phyloP scores from a whole-genome alignment of 371 early-diverging fungal species.

The Mortierella sp. region DNA sequence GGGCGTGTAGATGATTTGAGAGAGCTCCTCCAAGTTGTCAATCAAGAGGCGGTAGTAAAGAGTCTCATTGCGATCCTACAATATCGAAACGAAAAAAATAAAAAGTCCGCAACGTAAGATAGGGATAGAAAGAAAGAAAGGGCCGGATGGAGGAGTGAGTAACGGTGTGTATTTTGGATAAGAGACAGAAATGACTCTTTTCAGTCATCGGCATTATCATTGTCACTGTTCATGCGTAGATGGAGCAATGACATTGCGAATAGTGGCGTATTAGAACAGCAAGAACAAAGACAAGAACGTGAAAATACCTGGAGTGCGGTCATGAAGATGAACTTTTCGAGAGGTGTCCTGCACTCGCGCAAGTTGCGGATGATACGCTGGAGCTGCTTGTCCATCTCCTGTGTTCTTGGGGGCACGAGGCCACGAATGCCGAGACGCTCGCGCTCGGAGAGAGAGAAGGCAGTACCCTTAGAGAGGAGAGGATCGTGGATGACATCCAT shows the following conservation, averaged over 20 bases:
- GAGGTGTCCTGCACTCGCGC: constrained; percentile 68
- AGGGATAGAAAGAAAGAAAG: constrained; percentile 31
- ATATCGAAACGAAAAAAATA: constrained; percentile 38
- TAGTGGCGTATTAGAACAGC: not conserved
- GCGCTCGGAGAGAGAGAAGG: constrained; percentile 73
- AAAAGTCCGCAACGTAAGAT: constrained; percentile 18
- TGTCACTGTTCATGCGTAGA: not conserved
- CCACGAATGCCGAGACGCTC: constrained; percentile 79
- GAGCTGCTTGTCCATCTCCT: constrained; percentile 76
- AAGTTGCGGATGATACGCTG: constrained; percentile 72
- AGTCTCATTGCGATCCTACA: constrained; percentile 74
- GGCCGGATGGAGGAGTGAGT: not conserved
- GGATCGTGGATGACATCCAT: constrained; percentile 74
- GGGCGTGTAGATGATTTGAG: constrained; percentile 57
- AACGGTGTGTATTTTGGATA: not conserved
- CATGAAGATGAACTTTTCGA: constrained; percentile 71
- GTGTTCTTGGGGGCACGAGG: constrained; percentile 74
- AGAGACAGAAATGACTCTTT: constrained; percentile 19
- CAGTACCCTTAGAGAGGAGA: constrained; percentile 73
- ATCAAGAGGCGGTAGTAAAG: constrained; percentile 76
- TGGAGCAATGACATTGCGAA: not conserved
- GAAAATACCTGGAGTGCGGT: constrained; percentile 51
- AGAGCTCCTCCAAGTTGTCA: constrained; percentile 63
- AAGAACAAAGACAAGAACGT: not conserved
- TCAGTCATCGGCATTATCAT: not conserved